Evolutionary conservation across 495 filamentous ascomycete species (phyloP), one percentile per base, ranked within the genome.

Genomic region (Aspergillus taichungensis): DNA sequence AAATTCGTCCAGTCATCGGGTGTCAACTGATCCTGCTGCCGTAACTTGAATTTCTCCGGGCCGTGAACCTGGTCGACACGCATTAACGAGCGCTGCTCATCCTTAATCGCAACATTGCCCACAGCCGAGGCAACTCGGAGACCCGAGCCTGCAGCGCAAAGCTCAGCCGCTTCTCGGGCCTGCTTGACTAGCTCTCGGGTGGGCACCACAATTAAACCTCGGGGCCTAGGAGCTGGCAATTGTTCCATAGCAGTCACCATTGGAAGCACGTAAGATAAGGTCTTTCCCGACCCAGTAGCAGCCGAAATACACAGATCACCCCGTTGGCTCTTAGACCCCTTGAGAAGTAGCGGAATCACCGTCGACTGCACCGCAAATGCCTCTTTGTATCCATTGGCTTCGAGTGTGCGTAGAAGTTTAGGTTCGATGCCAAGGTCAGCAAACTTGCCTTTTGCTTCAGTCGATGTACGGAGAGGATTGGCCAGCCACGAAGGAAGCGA

Each of bases 261-360:
- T 0, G 91, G 91, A n/a, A 96, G 69, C 1, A 88, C 73, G 50
- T 97, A 97, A 5, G 91, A 82, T 3, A 97, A 65, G 0, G 91
- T 97, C 58, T 97, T 97, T 37, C 91, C 91, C 0, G 91, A 96
- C 5, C 91, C 91, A 1, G 91, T 97, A 3, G 87, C 79, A 1
- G 91, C 91, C 13, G 88, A 88, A 11, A 97, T 77, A 41, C 92
- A 84, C 6, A 97, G 49, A 64, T 97, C 91, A 3, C 87, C 84
- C 3, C 72, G 61, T 44, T 77, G 73, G 11, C 61, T 67, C 34
- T 76, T 60, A 11, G 63, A 59, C 0, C 75, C 75, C 6, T 83
- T 76, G 0, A 91, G 63, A 3, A 96, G 74, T 28, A 94, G 66
- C 6, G 89, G 88, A 27, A 96, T 75, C 0, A 91, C 77, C 0